These are phyloP conservation scores for Ceratobasidium sp. DNA, from an alignment of 1,284 basidiomycete genomes.

Conservation along the genomic window DNA sequence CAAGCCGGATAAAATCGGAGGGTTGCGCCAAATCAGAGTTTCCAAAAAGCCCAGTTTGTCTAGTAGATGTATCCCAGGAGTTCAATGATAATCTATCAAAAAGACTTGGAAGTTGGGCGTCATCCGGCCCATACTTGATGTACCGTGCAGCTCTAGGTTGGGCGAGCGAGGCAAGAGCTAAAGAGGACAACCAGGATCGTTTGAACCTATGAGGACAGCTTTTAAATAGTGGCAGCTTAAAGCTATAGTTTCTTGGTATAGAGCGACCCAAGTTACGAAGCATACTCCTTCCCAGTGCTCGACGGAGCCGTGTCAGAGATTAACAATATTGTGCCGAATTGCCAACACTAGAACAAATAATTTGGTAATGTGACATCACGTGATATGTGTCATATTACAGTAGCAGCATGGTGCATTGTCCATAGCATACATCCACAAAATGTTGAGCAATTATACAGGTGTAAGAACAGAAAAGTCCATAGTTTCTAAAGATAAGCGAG, in stretches of 20 bases:
- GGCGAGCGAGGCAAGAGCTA: constrained; percentile 7
- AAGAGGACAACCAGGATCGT: constrained; percentile 1
- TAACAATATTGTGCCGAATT: too few species aligned
- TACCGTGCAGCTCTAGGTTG: not conserved
- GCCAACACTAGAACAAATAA: not conserved
- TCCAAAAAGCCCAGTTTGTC: constrained; percentile 49
- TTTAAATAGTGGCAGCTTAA: not conserved
- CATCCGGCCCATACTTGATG: constrained; percentile 36
- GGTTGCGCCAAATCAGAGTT: constrained; percentile 46
- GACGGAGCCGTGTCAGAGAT: too few species aligned
- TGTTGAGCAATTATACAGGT: not conserved
- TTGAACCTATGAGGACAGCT: not conserved
- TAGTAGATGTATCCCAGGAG: not conserved
- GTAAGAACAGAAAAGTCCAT: not conserved
- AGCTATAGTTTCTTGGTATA: not conserved
- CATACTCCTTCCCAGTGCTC: not conserved
- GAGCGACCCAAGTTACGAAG: constrained; percentile 12
- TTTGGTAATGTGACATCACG: not conserved
- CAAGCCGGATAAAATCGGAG: constrained; percentile 56
- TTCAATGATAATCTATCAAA: constrained; percentile 16
- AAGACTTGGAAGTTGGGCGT: constrained; percentile 19
- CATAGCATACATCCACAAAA: not conserved
- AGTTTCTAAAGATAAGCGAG: not conserved
- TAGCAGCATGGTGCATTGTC: too few species aligned
- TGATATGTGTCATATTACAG: not conserved